A percentile compares a stretch with the other conserved stretches of the same genome.
Conservation (phyloP, 2,329 filamentous ascomycete genomes). For the Sclerotinia subarctica region DNA sequence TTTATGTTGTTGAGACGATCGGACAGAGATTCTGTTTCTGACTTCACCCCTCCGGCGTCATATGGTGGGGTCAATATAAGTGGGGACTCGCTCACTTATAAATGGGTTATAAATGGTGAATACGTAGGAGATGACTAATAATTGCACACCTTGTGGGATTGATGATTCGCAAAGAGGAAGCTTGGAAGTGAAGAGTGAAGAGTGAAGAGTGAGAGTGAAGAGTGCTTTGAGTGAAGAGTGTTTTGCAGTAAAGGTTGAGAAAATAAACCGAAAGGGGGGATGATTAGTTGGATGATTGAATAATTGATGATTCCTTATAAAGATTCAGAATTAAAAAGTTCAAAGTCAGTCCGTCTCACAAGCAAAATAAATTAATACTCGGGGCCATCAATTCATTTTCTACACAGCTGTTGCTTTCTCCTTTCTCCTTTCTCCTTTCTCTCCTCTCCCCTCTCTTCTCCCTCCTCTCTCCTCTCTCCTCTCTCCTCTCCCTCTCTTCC, state of each 20-base stretch:
- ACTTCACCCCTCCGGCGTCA: slow-evolving; percentile 15
- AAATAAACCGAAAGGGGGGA: not conserved
- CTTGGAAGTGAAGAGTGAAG: not conserved
- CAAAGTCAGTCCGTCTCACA: not conserved
- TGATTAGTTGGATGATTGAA: too few species aligned
- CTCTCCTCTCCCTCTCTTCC: not conserved
- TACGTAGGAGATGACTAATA: slow-evolving; percentile 2
- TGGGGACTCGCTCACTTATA: not conserved
- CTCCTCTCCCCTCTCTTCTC: not conserved
- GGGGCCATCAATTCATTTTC: not conserved
- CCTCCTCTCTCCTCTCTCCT: not conserved
- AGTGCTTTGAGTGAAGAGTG: not conserved
- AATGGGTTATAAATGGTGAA: too few species aligned
- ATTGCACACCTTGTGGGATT: not conserved
- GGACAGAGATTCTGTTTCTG: slow-evolving; percentile 1
- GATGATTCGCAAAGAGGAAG: not conserved
- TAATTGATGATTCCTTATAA: not conserved
- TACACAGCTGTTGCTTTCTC: not conserved
- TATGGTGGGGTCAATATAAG: slow-evolving; percentile 14
- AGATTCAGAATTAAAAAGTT: not conserved
- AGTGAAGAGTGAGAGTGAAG: not conserved
- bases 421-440: not conserved
- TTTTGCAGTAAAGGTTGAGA: not conserved
- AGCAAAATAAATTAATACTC: not conserved
- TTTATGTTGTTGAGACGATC: slow-evolving; percentile 11